Conservation (phyloP, 2,329 filamentous ascomycete genomes). For the Mycocentrospora acerina region DNA sequence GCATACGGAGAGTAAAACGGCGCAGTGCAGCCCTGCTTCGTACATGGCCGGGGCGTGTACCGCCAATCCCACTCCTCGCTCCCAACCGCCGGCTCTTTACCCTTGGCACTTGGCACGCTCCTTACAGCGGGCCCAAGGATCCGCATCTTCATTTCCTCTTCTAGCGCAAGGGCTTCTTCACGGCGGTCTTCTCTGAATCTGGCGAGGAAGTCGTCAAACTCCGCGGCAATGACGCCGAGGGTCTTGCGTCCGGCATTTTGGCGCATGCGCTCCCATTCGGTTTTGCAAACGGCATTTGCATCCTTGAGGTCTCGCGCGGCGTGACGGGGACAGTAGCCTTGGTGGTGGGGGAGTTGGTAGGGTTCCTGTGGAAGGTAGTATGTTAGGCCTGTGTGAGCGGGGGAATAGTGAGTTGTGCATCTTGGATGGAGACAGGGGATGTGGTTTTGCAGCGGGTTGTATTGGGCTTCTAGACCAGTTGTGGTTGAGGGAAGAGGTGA, state of each 20-base stretch:
- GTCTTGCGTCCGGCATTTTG: slow-evolving; percentile 38
- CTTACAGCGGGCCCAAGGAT: slow-evolving; percentile 13
- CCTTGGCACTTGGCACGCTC: not conserved
- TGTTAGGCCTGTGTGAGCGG: slow-evolving; percentile 23
- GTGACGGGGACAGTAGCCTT: slow-evolving; percentile 30
- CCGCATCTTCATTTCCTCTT: slow-evolving; percentile 9
- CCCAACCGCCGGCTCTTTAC: slow-evolving; percentile 1
- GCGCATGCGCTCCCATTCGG: slow-evolving; percentile 28
- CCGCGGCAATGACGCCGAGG: slow-evolving; percentile 26
- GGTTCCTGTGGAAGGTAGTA: slow-evolving; percentile 32
- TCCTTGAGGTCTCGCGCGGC: slow-evolving; percentile 29
- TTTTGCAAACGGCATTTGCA: slow-evolving; percentile 27
- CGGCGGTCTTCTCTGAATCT: slow-evolving; percentile 8
- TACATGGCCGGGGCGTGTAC: slow-evolving; percentile 30
- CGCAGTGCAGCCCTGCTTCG: slow-evolving; percentile 16
- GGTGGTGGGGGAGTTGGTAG: slow-evolving; percentile 27
- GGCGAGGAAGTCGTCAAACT: slow-evolving; percentile 28
- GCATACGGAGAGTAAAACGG: slow-evolving; percentile 28
- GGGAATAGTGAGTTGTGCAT: slow-evolving; percentile 30
- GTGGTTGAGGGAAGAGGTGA: slow-evolving; percentile 5
- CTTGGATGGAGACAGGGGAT: slow-evolving; percentile 29
- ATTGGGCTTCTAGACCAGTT: slow-evolving; percentile 13
- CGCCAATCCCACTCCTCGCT: slow-evolving; percentile 23
- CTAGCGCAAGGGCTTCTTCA: not conserved
- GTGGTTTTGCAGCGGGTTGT: slow-evolving; percentile 34